Conservation (phyloP, 2,329 filamentous ascomycete species). For the Paracoccidioides brasiliensis region DNA sequence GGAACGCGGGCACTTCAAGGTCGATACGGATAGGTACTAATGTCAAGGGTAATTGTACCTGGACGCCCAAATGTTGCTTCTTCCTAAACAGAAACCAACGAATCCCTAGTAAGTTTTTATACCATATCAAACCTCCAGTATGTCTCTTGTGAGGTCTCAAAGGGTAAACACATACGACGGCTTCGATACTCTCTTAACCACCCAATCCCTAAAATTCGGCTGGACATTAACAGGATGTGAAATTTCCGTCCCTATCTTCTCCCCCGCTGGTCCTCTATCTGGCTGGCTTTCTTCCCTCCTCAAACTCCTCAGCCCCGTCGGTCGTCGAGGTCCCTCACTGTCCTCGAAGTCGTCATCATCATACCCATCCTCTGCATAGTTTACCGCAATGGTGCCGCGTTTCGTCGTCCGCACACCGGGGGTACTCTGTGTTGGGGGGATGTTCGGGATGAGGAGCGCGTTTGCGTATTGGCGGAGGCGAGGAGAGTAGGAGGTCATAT, state of each 20-base stretch:
- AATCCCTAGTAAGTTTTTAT: not conserved
- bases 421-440: conserved; percentile 54
- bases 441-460: conserved; percentile 73
- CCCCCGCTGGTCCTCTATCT: conserved; percentile 51
- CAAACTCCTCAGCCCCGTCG: conserved; percentile 71
- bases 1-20: conserved; percentile 68
- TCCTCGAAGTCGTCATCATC: conserved; percentile 55
- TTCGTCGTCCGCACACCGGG: conserved; percentile 78
- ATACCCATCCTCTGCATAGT: conserved; percentile 93
- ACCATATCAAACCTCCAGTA: not conserved
- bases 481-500: conserved; percentile 82
- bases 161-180: conserved; percentile 26
- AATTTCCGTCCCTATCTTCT: conserved; percentile 75
- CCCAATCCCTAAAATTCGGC: conserved; percentile 91
- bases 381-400: conserved; percentile 89
- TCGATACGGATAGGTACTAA: conserved; percentile 95
- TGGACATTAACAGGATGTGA: conserved; percentile 67
- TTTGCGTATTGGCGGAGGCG: conserved; percentile 84
- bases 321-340: conserved; percentile 54
- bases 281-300: conserved; percentile 60
- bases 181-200: conserved; percentile 53
- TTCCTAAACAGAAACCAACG: conserved; percentile 26
- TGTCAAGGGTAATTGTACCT: conserved; percentile 69
- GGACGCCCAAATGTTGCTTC: conserved; percentile 48
- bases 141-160: too few species aligned